Evolutionary conservation across 306 rosid species (phyloP).

Genomic region (Echinosophora koreensis): DNA sequence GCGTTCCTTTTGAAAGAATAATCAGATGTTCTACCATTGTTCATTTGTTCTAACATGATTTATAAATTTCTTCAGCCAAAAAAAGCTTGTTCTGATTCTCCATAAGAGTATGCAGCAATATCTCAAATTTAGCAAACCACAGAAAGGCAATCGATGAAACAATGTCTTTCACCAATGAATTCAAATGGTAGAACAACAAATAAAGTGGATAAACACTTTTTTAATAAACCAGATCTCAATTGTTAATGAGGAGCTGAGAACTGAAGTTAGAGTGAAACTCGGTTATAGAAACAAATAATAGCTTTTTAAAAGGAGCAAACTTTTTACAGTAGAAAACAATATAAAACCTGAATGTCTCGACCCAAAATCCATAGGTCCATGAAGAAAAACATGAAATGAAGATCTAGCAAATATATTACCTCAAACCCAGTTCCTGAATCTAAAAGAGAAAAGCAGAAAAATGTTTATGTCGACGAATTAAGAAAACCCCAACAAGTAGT

Average conservation of each 20-base stretch:
- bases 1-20: slow-evolving; percentile 31
- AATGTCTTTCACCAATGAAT: slow-evolving; percentile 20
- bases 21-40: slow-evolving; percentile 21
- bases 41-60: slow-evolving; percentile 20
- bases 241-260: slow-evolving; percentile 34
- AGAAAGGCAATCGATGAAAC: slow-evolving; percentile 14
- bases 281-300: slow-evolving; percentile 35
- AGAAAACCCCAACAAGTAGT: slow-evolving; percentile 47
- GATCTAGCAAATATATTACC: slow-evolving; percentile 66
- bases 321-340: slow-evolving; percentile 35
- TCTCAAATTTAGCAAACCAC: slow-evolving; percentile 21
- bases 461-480: slow-evolving; percentile 68
- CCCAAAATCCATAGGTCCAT: slow-evolving; percentile 4
- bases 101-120: slow-evolving; percentile 15
- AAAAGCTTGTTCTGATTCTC: slow-evolving; percentile 18
- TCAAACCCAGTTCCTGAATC: slow-evolving; percentile 63
- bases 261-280: slow-evolving; percentile 30
- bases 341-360: slow-evolving; percentile 42
- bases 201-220: slow-evolving; percentile 6
- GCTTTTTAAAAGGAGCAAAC: slow-evolving; percentile 41
- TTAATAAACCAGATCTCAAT: slow-evolving; percentile 53
- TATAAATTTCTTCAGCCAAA: slow-evolving; percentile 7
- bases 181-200: slow-evolving; percentile 30
- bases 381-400: slow-evolving; percentile 45
- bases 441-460: slow-evolving; percentile 19